phyloP scores from a whole-genome alignment of 306 rosid genomes.

The Senna siamea region DNA sequence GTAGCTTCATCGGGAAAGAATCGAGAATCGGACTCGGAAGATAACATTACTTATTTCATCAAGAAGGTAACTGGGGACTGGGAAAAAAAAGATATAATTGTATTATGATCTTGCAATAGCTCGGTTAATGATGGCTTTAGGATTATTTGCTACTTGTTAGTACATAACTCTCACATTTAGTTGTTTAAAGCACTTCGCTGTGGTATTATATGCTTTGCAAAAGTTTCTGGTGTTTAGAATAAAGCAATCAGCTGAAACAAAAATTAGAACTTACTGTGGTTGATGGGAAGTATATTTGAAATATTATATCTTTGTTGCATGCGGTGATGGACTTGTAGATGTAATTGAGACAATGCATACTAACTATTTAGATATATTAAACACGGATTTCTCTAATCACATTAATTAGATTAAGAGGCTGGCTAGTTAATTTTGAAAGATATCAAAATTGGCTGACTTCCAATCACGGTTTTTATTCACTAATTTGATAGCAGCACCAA shows the following conservation, averaged over 20 bases:
- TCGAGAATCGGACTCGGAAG: conserved; percentile 53
- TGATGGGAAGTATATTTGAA: not conserved
- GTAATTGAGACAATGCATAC: conserved; percentile 9
- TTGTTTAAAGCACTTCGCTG: conserved; percentile 12
- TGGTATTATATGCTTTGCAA: conserved; percentile 15
- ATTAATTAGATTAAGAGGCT: not conserved
- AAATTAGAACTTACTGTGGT: conserved; percentile 9
- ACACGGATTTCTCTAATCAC: not conserved
- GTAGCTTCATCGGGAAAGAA: conserved; percentile 40
- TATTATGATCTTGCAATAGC: conserved; percentile 14
- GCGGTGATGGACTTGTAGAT: not conserved
- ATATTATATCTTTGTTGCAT: not conserved
- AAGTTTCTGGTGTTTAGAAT: conserved; percentile 1
- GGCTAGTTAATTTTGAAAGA: conserved; percentile 12
- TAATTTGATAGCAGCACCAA: conserved; percentile 26
- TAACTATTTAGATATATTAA: conserved; percentile 20
- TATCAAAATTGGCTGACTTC: not conserved
- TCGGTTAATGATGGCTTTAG: conserved; percentile 2
- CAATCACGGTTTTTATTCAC: not conserved
- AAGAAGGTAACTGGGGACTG: conserved; percentile 60
- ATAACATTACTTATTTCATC: conserved; percentile 69
- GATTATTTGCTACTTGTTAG: conserved; percentile 14
- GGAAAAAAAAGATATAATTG: not conserved
- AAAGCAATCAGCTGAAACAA: conserved; percentile 26
- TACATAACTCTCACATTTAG: not conserved